phyloP scores from a whole-genome alignment of 352 stramenopile species.

The Globisporangium carolinianum region DNA sequence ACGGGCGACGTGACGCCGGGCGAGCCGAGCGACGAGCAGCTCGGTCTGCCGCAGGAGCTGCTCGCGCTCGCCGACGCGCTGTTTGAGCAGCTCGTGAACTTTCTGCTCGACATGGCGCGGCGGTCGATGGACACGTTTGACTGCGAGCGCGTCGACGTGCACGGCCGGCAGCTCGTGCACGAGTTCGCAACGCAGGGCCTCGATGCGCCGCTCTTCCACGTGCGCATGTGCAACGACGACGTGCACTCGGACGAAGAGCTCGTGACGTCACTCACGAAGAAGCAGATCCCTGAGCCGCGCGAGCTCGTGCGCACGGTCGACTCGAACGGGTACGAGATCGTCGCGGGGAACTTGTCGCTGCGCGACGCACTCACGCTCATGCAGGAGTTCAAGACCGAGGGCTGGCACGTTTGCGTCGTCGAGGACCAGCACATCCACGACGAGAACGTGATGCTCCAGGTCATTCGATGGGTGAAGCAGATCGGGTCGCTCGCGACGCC shows the following conservation, averaged over 20 bases:
- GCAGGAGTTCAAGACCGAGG: slow-evolving; percentile 71
- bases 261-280: slow-evolving; percentile 85
- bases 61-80: slow-evolving; percentile 49
- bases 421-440: slow-evolving; percentile 64
- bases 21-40: slow-evolving; percentile 15
- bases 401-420: slow-evolving; percentile 80
- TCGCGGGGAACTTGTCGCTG: slow-evolving; percentile 43
- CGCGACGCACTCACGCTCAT: slow-evolving; percentile 63
- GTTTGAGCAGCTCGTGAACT: slow-evolving; percentile 65
- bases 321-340: slow-evolving; percentile 63
- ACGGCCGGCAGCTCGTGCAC: slow-evolving; percentile 27
- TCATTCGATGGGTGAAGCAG: slow-evolving; percentile 73
- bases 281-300: slow-evolving; percentile 50
- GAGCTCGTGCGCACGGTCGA: slow-evolving; percentile 69
- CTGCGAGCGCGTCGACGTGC: slow-evolving; percentile 38
- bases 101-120: slow-evolving; percentile 69
- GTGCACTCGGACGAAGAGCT: slow-evolving; percentile 98
- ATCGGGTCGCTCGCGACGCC: slow-evolving; percentile 53
- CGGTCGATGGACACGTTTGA: slow-evolving; percentile 69
- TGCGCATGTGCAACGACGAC: slow-evolving; percentile 97
- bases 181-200: slow-evolving; percentile 8
- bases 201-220: slow-evolving; percentile 59
- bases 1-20: slow-evolving; percentile 9
- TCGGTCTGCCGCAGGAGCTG: slow-evolving; percentile 30
- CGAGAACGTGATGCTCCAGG: slow-evolving; percentile 52